These are phyloP conservation scores for Larix kaempferi DNA, from an alignment of 75 land plant species.

Conservation along the genomic window DNA sequence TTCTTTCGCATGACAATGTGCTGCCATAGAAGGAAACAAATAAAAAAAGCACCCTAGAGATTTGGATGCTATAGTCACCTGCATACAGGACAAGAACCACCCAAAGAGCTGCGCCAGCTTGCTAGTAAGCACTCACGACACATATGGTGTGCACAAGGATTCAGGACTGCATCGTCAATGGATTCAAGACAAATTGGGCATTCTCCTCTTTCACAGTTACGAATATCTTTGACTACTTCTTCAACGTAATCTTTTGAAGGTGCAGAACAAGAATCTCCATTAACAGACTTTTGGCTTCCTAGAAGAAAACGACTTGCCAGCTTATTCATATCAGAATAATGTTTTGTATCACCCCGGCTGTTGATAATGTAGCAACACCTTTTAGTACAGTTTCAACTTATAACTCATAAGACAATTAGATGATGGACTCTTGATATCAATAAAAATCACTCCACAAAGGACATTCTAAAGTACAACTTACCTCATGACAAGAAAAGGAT, in stretches of 20 bases:
- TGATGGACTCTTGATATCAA: background rate
- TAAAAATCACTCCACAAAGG: background rate
- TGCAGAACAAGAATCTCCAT: background rate
- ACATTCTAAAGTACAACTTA: conserved; percentile 10
- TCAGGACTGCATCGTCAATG: conserved; percentile 81
- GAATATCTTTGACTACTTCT: conserved; percentile 71
- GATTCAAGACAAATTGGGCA: conserved; percentile 92
- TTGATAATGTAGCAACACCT: background rate
- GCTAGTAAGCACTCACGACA: conserved; percentile 93
- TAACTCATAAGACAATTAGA: background rate
- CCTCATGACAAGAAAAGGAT: conserved; percentile 96
- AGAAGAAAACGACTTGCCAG: conserved; percentile 64
- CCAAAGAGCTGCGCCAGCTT: conserved; percentile 66
- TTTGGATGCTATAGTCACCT: conserved; percentile 35
- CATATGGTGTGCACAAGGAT: conserved; percentile 91
- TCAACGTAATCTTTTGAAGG: conserved; percentile 66
- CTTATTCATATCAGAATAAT: conserved; percentile 67
- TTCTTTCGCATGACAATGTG: no score
- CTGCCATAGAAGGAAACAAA: no score
- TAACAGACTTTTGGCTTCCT: conserved; percentile 10
- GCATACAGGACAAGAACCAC: conserved; percentile 93
- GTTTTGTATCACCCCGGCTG: conserved; percentile 70
- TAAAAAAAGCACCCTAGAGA: background rate
- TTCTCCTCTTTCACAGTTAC: conserved; percentile 61
- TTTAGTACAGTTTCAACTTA: background rate